Conservation (phyloP, 257 asterid genomes). For the Mentha longifolia region DNA sequence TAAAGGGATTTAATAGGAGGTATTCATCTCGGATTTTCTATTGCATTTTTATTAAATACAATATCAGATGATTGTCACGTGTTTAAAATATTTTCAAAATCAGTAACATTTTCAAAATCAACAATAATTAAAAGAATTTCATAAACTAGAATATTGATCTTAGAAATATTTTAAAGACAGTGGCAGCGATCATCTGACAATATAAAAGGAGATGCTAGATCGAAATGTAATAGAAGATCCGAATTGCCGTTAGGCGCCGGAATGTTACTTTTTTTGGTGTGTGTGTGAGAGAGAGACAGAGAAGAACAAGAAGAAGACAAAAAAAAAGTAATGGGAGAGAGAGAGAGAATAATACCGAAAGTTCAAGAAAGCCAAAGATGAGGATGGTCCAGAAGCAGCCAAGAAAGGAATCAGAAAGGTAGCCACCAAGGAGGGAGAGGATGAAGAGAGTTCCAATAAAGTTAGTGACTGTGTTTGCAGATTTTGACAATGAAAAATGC, state of each 20-base stretch:
- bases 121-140: too few species aligned
- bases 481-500: constrained; percentile 82
- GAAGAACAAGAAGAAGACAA: not conserved
- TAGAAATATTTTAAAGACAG: too few species aligned
- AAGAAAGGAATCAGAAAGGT: constrained; percentile 89
- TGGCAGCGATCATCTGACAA: too few species aligned
- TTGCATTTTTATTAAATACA: too few species aligned
- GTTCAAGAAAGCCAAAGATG: constrained; percentile 84
- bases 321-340: not conserved
- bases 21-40: not conserved
- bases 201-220: too few species aligned
- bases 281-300: not conserved
- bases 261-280: not conserved
- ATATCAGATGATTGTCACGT: too few species aligned
- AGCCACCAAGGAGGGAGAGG: constrained; percentile 83
- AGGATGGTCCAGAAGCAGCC: constrained; percentile 96
- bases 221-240: too few species aligned
- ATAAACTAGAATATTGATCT: too few species aligned
- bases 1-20: not conserved
- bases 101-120: too few species aligned
- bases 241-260: too few species aligned
- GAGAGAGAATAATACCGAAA: constrained; percentile 48
- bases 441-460: constrained; percentile 85
- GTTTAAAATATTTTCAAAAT: too few species aligned
- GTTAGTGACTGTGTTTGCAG: constrained; percentile 92